Evolutionary conservation across 108 stramenopile genomes (phyloP), one percentile per base, ranked within the genome.

Genomic region (Tribonema minus): DNA sequence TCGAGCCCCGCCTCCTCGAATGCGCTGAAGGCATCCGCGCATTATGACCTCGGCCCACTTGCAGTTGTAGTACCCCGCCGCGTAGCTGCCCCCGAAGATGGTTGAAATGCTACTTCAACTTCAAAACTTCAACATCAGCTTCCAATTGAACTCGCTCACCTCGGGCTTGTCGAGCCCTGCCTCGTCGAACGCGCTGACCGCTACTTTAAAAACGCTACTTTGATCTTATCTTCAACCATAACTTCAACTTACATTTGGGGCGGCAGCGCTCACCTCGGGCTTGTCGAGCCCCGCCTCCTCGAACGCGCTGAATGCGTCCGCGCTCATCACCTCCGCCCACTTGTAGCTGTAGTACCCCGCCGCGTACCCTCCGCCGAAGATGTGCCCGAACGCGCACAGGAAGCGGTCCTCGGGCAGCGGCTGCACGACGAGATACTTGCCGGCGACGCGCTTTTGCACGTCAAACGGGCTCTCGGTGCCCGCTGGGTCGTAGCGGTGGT

Each of bases 1-100:
- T 96, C 96, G 37, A 97, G 86, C 37, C 96, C 96, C 41, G 90
- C 96, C 68, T 99, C 98, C 73, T 99, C 96, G 78, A 99, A 97
- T 12, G 95, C 96, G 30, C 89, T 92, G 81, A 97, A 99, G 23
- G 96, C 98, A 82, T 99, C 96, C 1, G 96, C 94, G 65, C 87
- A 86, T 94, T n/a, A 99, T 95, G 28, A 99, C 91, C 88, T 97
- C 96, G 5, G 98, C 96, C 93, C 94, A 99, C 78, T 75, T 75
- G 68, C 69, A 68, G 20, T 67, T 68, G 76, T 78, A 68, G 68
- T 68, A 78, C 37, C n/a, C n/a, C n/a, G n/a, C n/a, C n/a, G n/a
- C n/a, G n/a, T n/a, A n/a, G n/a, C n/a, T n/a, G n/a, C n/a, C n/a
- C n/a, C n/a, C n/a, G n/a, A n/a, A n/a, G n/a, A n/a, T n/a, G n/a